Conservation (phyloP, 257 asterid species). For the Solanum sitiens region DNA sequence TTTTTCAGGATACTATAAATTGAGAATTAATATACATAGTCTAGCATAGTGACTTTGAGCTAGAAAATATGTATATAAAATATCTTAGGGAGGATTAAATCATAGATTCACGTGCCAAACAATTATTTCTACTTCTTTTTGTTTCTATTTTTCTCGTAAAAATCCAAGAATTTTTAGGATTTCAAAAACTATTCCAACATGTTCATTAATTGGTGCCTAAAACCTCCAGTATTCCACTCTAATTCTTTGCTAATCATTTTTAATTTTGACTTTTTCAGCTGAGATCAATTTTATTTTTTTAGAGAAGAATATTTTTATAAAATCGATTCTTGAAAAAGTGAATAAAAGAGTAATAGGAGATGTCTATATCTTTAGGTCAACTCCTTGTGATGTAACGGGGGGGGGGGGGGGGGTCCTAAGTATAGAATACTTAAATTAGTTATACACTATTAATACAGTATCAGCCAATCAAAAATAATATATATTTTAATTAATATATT, state of each 20-base stretch:
- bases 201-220: background rate
- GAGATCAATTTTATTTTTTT: background rate
- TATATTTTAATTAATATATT: background rate
- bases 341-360: background rate
- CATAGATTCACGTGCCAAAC: background rate
- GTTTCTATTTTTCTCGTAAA: background rate
- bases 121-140: background rate
- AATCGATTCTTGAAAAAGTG: background rate
- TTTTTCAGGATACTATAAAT: background rate
- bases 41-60: background rate
- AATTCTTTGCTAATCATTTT: slow-evolving; percentile 33
- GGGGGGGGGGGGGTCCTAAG: background rate
- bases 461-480: background rate
- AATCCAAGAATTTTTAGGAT: background rate
- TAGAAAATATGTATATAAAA: background rate
- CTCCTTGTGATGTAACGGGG: slow-evolving; percentile 10
- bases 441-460: background rate
- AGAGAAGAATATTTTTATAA: background rate
- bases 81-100: background rate
- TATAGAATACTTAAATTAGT: background rate
- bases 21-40: background rate
- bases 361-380: slow-evolving; percentile 40
- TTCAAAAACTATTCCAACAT: background rate
- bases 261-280: slow-evolving; percentile 14
- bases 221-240: slow-evolving; percentile 11